Conservation (phyloP, 75 land plant species). For the Ceratopteris richardii region DNA sequence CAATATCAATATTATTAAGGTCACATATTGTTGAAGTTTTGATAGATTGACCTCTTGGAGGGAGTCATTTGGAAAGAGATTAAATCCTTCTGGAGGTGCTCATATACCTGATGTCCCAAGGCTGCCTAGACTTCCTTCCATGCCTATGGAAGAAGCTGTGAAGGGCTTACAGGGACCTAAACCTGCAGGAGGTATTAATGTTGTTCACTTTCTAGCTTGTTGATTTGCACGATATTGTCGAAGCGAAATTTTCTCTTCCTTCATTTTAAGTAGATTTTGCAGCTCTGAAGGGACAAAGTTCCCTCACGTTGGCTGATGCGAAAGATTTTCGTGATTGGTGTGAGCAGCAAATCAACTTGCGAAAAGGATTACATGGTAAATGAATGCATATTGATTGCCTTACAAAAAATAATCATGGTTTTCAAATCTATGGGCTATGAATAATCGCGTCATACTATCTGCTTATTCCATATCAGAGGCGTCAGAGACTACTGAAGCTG, state of each 20-base stretch:
- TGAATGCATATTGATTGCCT: background rate
- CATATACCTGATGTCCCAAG: constrained; percentile 28
- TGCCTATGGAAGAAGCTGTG: constrained; percentile 7
- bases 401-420: no score
- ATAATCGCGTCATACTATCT: no score
- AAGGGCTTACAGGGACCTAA: constrained; percentile 5
- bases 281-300: background rate
- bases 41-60: no score
- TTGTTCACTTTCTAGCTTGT: background rate
- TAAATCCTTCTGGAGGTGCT: background rate
- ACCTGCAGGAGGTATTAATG: background rate
- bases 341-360: constrained; percentile 41
- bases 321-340: constrained; percentile 80
- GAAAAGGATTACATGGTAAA: constrained; percentile 61
- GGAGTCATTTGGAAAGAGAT: background rate
- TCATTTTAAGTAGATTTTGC: background rate
- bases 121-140: constrained; percentile 7
- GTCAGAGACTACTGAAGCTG: constrained; percentile 13
- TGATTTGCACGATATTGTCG: background rate
- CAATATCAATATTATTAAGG: no score
- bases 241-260: background rate
- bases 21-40: no score
- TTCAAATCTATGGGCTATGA: constrained; percentile 12
- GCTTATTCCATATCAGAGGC: no score
- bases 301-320: constrained; percentile 45